Evolutionary conservation across 306 rosid genomes (phyloP).

Genomic region (Luffa acutangula): DNA sequence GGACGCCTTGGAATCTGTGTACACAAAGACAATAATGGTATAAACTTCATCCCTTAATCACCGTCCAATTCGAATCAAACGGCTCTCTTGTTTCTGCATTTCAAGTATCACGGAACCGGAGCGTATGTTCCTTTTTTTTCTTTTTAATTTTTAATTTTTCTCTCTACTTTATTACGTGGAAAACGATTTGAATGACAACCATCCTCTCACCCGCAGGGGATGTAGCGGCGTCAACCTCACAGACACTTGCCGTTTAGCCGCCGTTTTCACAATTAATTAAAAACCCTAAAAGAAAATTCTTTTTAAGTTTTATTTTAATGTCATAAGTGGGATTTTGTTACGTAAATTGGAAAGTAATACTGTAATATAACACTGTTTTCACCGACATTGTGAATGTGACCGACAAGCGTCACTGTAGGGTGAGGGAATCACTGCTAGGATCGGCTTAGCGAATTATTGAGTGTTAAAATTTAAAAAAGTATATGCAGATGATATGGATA

Average conservation of each 20-base stretch:
- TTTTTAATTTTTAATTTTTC: neutral
- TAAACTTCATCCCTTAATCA: neutral
- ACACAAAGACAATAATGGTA: neutral
- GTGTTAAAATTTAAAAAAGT: neutral
- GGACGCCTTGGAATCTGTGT: neutral
- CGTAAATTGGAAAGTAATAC: neutral
- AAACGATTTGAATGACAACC: neutral
- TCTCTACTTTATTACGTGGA: slow-evolving; percentile 7
- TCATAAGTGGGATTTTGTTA: neutral
- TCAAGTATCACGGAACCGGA: neutral
- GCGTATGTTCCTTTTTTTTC: neutral
- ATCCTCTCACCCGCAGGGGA: neutral
- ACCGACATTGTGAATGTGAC: slow-evolving; percentile 6
- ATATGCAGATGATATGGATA: neutral
- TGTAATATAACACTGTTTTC: neutral
- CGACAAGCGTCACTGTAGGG: neutral
- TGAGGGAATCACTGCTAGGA: neutral
- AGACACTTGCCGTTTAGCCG: neutral
- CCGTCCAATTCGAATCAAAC: slow-evolving; percentile 6
- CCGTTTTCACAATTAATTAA: neutral
- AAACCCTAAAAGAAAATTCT: neutral
- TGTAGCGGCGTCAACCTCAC: slow-evolving; percentile 3
- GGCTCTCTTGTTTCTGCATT: neutral
- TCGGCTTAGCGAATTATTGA: neutral
- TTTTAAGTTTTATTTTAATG: neutral